Conservation (phyloP, 208 protist genomes). For the Leishmania mexicana region DNA sequence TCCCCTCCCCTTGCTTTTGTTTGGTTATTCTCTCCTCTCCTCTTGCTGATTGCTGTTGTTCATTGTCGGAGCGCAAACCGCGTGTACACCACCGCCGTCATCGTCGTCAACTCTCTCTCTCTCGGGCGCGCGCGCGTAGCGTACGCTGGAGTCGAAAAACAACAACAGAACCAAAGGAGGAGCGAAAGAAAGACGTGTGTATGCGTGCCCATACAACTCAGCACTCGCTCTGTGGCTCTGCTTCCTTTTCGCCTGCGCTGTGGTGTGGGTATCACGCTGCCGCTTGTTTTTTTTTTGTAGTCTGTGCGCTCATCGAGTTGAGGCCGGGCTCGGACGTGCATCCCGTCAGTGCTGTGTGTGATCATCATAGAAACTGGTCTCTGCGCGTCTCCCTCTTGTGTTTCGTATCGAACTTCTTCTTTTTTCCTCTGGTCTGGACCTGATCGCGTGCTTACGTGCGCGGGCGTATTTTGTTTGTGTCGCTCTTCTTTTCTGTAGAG, state of each 20-base stretch:
- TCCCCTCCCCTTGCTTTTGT: background rate
- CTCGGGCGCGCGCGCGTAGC: background rate
- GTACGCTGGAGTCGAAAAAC: background rate
- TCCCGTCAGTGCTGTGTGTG: background rate
- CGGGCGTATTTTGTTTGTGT: background rate
- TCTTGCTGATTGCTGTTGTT: background rate
- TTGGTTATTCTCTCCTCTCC: background rate
- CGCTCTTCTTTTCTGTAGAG: background rate
- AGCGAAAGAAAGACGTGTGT: background rate
- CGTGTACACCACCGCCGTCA: background rate
- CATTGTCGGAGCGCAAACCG: background rate
- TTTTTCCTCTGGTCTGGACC: background rate
- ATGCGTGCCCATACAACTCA: background rate
- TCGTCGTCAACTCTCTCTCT: background rate
- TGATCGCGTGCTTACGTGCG: background rate
- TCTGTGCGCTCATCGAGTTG: background rate
- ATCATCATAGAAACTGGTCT: background rate
- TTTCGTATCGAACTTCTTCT: background rate
- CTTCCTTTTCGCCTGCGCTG: no score
- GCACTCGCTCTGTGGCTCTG: no score
- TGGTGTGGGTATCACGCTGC: background rate
- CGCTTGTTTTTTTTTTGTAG: background rate
- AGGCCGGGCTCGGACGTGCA: background rate
- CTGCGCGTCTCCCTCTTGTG: background rate
- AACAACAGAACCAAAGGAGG: no score